A percentile compares a stretch with the other conserved stretches of the same genome.
phyloP scores from a whole-genome alignment of 345 rosid genomes.

The Syzygium aromaticum region DNA sequence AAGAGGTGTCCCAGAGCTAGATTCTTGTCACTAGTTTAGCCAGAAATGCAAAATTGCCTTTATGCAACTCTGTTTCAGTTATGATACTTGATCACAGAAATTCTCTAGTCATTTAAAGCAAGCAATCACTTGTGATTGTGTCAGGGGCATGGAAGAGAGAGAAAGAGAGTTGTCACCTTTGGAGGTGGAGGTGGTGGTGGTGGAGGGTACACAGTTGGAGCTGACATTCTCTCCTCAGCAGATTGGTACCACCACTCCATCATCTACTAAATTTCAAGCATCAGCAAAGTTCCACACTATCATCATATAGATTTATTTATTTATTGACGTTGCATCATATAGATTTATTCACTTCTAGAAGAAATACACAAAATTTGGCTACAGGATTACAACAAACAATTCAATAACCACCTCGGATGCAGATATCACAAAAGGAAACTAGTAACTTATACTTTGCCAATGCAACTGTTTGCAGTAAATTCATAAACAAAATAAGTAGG shows the following conservation, averaged over 20 bases:
- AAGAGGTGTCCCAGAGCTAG: not conserved
- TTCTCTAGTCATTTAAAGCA: not conserved
- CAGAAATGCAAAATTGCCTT: not conserved
- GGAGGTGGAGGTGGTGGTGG: constrained; percentile 98
- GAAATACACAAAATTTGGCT: not conserved
- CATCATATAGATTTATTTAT: not conserved
- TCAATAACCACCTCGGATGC: not conserved
- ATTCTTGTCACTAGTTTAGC: not conserved
- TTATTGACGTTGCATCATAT: not conserved
- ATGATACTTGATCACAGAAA: not conserved
- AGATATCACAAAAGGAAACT: not conserved
- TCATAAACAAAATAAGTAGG: constrained; percentile 3
- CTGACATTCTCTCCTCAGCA: constrained; percentile 98
- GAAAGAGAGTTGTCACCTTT: constrained; percentile 34
- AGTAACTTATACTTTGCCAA: not conserved
- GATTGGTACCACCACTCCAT: constrained; percentile 99
- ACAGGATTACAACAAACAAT: not conserved
- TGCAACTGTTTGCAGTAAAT: not conserved
- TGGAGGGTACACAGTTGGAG: constrained; percentile 94
- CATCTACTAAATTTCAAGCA: constrained; percentile 39
- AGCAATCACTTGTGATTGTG: not conserved
- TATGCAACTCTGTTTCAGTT: not conserved
- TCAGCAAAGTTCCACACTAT: not conserved
- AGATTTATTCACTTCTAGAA: not conserved
- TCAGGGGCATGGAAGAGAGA: not conserved